A percentile compares a stretch with the other conserved stretches of the same genome.
Evolutionary conservation across 441 rosid species (phyloP).

Genomic region (Theobroma grandiflorum): DNA sequence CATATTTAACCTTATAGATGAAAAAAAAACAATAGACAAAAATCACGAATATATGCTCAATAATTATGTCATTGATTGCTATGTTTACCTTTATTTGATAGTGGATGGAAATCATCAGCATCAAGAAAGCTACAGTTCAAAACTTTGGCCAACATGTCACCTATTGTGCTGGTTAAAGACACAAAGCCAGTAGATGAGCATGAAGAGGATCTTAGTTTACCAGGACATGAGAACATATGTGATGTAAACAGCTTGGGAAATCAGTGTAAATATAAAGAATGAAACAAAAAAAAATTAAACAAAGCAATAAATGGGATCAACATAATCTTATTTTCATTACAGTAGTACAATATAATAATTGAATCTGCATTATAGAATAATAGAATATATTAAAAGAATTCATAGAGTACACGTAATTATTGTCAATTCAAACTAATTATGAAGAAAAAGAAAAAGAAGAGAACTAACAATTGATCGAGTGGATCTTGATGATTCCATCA

Average conservation of each 20-base stretch:
- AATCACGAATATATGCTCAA: background rate
- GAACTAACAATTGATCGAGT: background rate
- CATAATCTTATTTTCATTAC: background rate
- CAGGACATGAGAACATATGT: too few species aligned
- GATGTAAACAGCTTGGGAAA: background rate
- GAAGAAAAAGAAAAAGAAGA: background rate
- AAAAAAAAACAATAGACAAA: background rate
- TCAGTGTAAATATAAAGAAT: background rate
- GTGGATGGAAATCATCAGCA: conserved; percentile 78
- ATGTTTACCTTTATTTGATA: conserved; percentile 65
- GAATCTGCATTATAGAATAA: background rate
- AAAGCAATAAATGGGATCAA: background rate
- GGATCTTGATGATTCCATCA: background rate
- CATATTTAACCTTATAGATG: background rate
- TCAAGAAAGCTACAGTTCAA: conserved; percentile 63
- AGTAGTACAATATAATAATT: background rate
- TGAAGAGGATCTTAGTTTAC: background rate
- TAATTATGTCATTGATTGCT: background rate
- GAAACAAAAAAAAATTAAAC: background rate
- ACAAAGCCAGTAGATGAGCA: conserved; percentile 12
- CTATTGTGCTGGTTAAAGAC: conserved; percentile 61
- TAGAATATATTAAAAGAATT: background rate
- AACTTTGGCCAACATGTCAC: conserved; percentile 60
- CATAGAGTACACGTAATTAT: background rate
- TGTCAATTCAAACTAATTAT: background rate